phyloP scores from a whole-genome alignment of 495 filamentous ascomycete genomes.

The Aspergillus funiculosus region DNA sequence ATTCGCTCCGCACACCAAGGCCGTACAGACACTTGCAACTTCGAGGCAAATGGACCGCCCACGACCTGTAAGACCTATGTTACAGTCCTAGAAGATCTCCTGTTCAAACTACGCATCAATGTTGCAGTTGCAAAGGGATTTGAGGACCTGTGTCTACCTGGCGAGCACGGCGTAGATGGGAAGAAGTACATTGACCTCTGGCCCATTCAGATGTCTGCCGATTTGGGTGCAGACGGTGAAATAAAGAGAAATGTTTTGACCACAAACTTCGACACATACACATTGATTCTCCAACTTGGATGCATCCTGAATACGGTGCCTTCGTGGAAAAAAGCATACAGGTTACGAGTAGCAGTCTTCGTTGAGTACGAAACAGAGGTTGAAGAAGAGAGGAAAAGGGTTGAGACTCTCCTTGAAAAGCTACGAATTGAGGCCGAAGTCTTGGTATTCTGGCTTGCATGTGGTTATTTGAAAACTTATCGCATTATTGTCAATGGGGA shows the following conservation, averaged over 20 bases:
- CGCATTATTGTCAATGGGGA: constrained; percentile 72
- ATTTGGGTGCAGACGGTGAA: constrained; percentile 58
- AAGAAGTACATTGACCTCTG: constrained; percentile 86
- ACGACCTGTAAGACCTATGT: constrained; percentile 67
- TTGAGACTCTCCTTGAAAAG: constrained; percentile 71
- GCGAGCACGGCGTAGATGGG: constrained; percentile 44
- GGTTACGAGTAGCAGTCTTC: constrained; percentile 72
- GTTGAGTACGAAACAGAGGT: constrained; percentile 86
- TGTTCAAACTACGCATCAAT: constrained; percentile 74
- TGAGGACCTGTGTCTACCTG: constrained; percentile 64
- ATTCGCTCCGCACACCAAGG: constrained; percentile 22
- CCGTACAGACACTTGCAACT: constrained; percentile 9
- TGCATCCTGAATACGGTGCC: constrained; percentile 80
- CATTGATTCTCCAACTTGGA: constrained; percentile 77
- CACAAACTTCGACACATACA: constrained; percentile 91
- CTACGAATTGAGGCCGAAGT: constrained; percentile 75
- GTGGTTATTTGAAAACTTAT: constrained; percentile 65
- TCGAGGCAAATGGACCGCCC: constrained; percentile 46
- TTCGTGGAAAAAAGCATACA: constrained; percentile 72
- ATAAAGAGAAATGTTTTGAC: constrained; percentile 64
- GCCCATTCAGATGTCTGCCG: constrained; percentile 82
- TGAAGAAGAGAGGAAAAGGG: constrained; percentile 66
- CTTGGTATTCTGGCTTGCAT: constrained; percentile 75
- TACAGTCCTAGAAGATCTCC: constrained; percentile 76
- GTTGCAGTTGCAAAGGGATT: constrained; percentile 84